phyloP scores from a whole-genome alignment of 140 eudicot species.

The Erigeron philadelphicus region DNA sequence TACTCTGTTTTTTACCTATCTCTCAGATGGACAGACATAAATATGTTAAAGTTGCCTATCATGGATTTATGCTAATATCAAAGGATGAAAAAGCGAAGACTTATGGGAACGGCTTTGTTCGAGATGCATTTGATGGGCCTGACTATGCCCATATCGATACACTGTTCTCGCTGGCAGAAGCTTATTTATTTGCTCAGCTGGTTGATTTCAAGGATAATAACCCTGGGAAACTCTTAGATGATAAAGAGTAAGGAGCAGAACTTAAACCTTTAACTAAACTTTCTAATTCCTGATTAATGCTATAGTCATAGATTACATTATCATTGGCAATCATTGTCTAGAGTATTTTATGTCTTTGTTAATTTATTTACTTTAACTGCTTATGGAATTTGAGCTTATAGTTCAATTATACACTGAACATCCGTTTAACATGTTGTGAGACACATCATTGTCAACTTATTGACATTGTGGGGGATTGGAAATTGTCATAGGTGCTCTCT shows the following conservation, averaged over 20 bases:
- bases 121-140: slow-evolving; percentile 87
- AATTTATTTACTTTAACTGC: not conserved
- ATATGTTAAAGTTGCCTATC: slow-evolving; percentile 89
- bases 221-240: slow-evolving; percentile 55
- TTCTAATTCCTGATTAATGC: slow-evolving; percentile 16
- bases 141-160: slow-evolving; percentile 92
- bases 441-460: slow-evolving; percentile 1
- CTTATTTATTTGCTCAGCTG: slow-evolving; percentile 87
- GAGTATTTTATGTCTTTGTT: slow-evolving; percentile 1
- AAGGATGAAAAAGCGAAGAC: slow-evolving; percentile 77
- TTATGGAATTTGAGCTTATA: slow-evolving; percentile 9
- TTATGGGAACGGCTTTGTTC: slow-evolving; percentile 58
- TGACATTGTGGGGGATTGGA: slow-evolving; percentile 1
- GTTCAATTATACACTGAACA: not conserved
- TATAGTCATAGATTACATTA: slow-evolving; percentile 17
- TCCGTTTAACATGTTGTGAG: not conserved
- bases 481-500: slow-evolving; percentile 6
- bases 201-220: slow-evolving; percentile 83
- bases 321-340: not conserved
- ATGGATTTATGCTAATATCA: slow-evolving; percentile 69
- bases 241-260: slow-evolving; percentile 63
- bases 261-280: slow-evolving; percentile 22
- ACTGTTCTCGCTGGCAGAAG: slow-evolving; percentile 87
- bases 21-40: slow-evolving; percentile 94
- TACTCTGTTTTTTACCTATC: slow-evolving; percentile 6